These are phyloP conservation scores for Lichtheimia ramosa DNA, from an alignment of 371 early-diverging fungal genomes.

Conservation along the genomic window DNA sequence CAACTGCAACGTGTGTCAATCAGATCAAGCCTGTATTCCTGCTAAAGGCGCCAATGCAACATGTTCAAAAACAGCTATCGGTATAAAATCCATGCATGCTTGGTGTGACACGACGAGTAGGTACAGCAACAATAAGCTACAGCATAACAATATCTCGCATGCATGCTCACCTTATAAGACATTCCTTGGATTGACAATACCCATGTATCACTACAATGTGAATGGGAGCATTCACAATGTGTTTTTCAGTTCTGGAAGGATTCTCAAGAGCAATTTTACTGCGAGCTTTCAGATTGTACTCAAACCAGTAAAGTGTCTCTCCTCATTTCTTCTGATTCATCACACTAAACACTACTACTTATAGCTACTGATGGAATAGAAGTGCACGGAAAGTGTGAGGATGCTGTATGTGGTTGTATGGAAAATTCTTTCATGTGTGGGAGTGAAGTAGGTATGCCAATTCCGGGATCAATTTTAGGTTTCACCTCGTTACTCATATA, in stretches of 20 bases:
- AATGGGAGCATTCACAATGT: slow-evolving; percentile 39
- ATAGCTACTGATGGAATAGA: slow-evolving; percentile 19
- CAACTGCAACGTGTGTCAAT: slow-evolving; percentile 50
- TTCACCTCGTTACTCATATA: not conserved
- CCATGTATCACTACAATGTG: slow-evolving; percentile 45
- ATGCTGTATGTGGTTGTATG: slow-evolving; percentile 54
- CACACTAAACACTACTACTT: not conserved
- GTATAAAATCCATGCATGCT: slow-evolving; percentile 50
- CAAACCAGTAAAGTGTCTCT: slow-evolving; percentile 36
- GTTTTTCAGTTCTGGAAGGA: slow-evolving; percentile 64
- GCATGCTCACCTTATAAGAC: slow-evolving; percentile 42
- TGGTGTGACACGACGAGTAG: slow-evolving; percentile 55
- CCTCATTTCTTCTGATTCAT: too few relatives aligned
- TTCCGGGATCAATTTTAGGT: not conserved
- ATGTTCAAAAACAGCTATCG: slow-evolving; percentile 46
- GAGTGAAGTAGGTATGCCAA: slow-evolving; percentile 43
- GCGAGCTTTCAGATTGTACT: slow-evolving; percentile 50
- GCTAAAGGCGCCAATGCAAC: slow-evolving; percentile 40
- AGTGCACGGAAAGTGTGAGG: slow-evolving; percentile 46
- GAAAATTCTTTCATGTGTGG: slow-evolving; percentile 63
- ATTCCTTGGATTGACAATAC: slow-evolving; percentile 56
- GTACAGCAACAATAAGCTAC: slow-evolving; percentile 38
- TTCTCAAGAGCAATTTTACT: slow-evolving; percentile 56
- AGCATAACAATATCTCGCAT: slow-evolving; percentile 47
- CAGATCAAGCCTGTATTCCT: slow-evolving; percentile 31